These are phyloP conservation scores for Mortierella sp. DNA, from an alignment of 371 early-diverging fungal species.

Conservation along the genomic window DNA sequence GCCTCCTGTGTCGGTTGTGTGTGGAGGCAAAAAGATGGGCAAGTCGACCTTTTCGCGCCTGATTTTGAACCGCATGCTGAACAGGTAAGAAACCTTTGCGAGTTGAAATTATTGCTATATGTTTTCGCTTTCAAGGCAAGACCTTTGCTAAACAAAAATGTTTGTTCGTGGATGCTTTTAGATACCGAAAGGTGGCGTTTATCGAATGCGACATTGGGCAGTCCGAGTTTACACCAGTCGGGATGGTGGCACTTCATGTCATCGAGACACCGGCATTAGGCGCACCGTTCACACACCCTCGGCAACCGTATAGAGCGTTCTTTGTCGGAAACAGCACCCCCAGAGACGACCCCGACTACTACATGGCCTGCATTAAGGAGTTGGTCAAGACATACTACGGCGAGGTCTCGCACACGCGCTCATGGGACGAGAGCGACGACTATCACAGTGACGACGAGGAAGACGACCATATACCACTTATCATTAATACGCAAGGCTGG, in stretches of 20 bases:
- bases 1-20: slow-evolving; percentile 66
- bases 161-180: slow-evolving; percentile 21
- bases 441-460: slow-evolving; percentile 43
- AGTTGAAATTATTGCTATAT: slow-evolving; percentile 6
- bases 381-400: slow-evolving; percentile 67
- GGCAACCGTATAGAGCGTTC: slow-evolving; percentile 68
- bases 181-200: slow-evolving; percentile 73
- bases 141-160: not conserved
- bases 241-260: slow-evolving; percentile 79
- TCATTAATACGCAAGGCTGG: slow-evolving; percentile 91
- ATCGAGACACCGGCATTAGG: slow-evolving; percentile 77
- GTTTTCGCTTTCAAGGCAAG: not conserved
- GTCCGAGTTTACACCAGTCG: slow-evolving; percentile 82
- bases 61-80: slow-evolving; percentile 76
- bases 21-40: slow-evolving; percentile 82
- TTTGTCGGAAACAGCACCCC: slow-evolving; percentile 79
- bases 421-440: slow-evolving; percentile 46
- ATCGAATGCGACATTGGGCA: slow-evolving; percentile 90
- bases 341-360: slow-evolving; percentile 77
- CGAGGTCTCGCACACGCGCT: slow-evolving; percentile 56
- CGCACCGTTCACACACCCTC: slow-evolving; percentile 83
- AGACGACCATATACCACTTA: slow-evolving; percentile 69
- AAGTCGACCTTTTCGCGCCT: slow-evolving; percentile 83
- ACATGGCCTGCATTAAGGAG: slow-evolving; percentile 70
- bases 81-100: slow-evolving; percentile 58